Evolutionary conservation across 169 alveolate genomes (phyloP).

Genomic region (Eimeria necatrix): DNA sequence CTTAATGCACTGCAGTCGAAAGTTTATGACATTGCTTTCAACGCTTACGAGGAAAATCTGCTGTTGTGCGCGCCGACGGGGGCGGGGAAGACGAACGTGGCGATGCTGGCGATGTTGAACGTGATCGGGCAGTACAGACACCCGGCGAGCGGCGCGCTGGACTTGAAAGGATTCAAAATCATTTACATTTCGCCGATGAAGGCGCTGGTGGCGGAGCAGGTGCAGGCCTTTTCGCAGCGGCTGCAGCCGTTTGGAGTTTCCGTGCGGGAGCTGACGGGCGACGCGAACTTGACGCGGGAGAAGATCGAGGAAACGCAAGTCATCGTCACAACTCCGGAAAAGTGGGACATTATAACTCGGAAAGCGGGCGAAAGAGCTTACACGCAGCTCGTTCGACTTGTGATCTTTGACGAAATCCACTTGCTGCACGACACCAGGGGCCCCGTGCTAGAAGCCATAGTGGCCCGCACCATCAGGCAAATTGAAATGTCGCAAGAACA

Average conservation of each 20-base stretch:
- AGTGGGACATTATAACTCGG: conserved; percentile 99
- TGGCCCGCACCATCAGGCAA: conserved; percentile 98
- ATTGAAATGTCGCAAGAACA: conserved; percentile 92
- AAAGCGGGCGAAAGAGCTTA: conserved; percentile 96
- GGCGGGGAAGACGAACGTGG: conserved; percentile 99
- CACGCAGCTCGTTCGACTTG: conserved; percentile 96
- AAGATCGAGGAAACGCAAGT: conserved; percentile 99
- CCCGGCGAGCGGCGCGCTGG: conserved; percentile 85
- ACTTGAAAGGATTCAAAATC: conserved; percentile 95
- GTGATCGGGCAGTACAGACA: conserved; percentile 88
- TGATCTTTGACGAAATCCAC: conserved; percentile 99
- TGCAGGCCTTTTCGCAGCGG: conserved; percentile 78
- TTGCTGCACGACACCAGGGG: conserved; percentile 99
- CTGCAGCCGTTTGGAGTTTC: conserved; percentile 81
- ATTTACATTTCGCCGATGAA: conserved; percentile 99
- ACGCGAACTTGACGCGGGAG: conserved; percentile 89
- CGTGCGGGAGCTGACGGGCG: conserved; percentile 83
- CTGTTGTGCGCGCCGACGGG: conserved; percentile 99
- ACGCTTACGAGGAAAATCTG: conserved; percentile 96
- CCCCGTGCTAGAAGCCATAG: conserved; percentile 99
- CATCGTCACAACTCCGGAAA: conserved; percentile 99
- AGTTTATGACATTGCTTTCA: conserved; percentile 96
- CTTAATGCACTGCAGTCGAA: conserved; percentile 97
- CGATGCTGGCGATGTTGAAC: conserved; percentile 97
- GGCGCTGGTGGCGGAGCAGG: conserved; percentile 98